Base-by-base conservation (phyloP, 176 grass and related monocot genomes). In the Neostapfia colusana region DNA sequence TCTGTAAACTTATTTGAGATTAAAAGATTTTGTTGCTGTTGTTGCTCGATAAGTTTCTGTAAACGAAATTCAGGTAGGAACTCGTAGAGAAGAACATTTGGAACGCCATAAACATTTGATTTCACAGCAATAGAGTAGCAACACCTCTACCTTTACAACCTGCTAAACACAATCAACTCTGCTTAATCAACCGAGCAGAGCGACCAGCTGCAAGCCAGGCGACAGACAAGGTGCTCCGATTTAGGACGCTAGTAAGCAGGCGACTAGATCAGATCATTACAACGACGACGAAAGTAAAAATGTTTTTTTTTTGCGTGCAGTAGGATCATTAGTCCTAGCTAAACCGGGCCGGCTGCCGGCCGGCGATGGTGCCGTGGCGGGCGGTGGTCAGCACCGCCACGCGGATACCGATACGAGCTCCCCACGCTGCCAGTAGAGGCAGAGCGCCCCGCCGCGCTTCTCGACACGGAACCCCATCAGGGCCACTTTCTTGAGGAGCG, bases 401-500 rank as follows among this genome's bases (percentile, higher is more conserved):
- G 89, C 89, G 11, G 91, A 92, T 11, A 97, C 88, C 3, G 95
- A 93, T 0, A 92, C 84, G 3, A 97, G 84, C 84, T 93, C 91
- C 12, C 79, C 72, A 16, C 81, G 88, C 63, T 97, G 95, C 95
- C 95, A 97, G 74, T 84, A 89, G 59, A 97, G 89, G 82, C 84
- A 80, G 31, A 97, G 88, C 31, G 91, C 80, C 25, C 85, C 86
- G 28, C 82, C 84, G 69, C 82, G 91, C 79, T 85, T 97, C 84
- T 93, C 91, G 12, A 97, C 89, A 8, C 90, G 91, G 81, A 97
- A 97, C 8, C 91, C 91, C 79, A 87, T 85, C 2, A 89, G 84
- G 27, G 78, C 76, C 74, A 91, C 85, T 84, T 88, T 88, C 74
- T 90, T 87, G 36, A 93, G 76, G 3, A 97, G 82, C 16, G 78